Evolutionary conservation across 2,329 filamentous ascomycete genomes (phyloP).

Genomic region (Grosmannia clavigera): DNA sequence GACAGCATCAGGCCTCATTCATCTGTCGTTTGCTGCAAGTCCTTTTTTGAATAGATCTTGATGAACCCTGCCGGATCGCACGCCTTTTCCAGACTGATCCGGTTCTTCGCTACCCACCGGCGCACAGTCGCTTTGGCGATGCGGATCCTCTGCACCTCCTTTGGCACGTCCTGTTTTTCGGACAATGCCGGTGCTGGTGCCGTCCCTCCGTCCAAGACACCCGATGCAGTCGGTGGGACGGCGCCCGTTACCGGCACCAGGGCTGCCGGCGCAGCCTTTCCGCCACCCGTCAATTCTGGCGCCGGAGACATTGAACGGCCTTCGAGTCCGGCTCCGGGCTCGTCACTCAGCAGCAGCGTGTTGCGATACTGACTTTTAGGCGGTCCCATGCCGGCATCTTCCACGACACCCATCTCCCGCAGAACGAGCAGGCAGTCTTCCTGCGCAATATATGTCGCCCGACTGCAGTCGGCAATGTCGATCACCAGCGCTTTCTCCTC

Average conservation of each 20-base stretch:
- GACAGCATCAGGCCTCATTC: constrained; percentile 16
- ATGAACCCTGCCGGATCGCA: constrained; percentile 68
- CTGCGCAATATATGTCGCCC: constrained; percentile 67
- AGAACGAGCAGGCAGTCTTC: constrained; percentile 75
- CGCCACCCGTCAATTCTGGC: neutral
- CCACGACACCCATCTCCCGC: constrained; percentile 64
- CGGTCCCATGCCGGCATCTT: constrained; percentile 40
- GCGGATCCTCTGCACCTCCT: constrained; percentile 31
- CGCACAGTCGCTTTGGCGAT: constrained; percentile 46
- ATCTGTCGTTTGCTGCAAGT: constrained; percentile 21
- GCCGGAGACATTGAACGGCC: constrained; percentile 5
- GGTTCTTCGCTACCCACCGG: constrained; percentile 52
- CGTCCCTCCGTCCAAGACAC: neutral
- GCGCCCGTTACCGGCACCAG: constrained; percentile 9
- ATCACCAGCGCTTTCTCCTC: constrained; percentile 34
- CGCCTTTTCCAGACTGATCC: constrained; percentile 49
- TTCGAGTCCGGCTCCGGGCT: constrained; percentile 1
- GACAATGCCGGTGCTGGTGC: neutral
- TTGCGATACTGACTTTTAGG: constrained; percentile 13
- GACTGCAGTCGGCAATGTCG: constrained; percentile 59
- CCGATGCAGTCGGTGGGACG: neutral
- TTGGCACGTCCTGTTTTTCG: constrained; percentile 15
- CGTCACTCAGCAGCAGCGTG: neutral
- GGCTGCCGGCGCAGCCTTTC: constrained; percentile 1
- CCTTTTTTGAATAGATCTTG: constrained; percentile 47